These are phyloP conservation scores for Coemansia umbellata DNA, from an alignment of 192 early-diverging fungal species.

Conservation along the genomic window DNA sequence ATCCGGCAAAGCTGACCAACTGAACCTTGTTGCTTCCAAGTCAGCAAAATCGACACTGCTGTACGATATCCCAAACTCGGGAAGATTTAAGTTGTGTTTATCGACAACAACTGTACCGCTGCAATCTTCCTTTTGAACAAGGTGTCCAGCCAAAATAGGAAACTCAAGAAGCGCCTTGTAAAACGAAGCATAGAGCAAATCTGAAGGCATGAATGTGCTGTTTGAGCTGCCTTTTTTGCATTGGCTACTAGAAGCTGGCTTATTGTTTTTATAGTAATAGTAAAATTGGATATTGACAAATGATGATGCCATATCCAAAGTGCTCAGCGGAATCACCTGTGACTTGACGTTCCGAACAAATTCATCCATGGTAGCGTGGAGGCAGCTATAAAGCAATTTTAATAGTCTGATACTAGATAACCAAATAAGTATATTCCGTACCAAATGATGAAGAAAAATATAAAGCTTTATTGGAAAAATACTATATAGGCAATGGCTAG, in stretches of 20 bases:
- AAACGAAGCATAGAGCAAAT: conserved; percentile 10
- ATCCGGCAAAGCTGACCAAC: conserved; percentile 2
- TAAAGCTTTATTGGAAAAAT: too few species aligned
- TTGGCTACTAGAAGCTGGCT: background rate
- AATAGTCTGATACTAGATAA: too few species aligned
- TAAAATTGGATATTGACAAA: conserved; percentile 5
- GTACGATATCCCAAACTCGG: conserved; percentile 13
- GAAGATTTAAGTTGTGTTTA: conserved; percentile 14
- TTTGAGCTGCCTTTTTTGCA: too few species aligned
- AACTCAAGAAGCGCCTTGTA: conserved; percentile 5
- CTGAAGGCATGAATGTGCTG: conserved; percentile 13
- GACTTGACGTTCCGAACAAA: background rate
- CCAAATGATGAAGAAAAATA: too few species aligned
- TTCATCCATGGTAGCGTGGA: background rate
- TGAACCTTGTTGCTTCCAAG: background rate
- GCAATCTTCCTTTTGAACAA: background rate
- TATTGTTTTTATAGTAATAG: conserved; percentile 9
- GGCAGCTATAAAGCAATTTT: too few species aligned
- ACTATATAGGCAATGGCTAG: too few species aligned
- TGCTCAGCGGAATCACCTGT: background rate
- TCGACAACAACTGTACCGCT: background rate
- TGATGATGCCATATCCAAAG: conserved; percentile 3
- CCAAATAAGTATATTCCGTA: too few species aligned
- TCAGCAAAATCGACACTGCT: background rate
- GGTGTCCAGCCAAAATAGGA: conserved; percentile 11